These are phyloP conservation scores for Aspergillus taichungensis DNA, from an alignment of 495 filamentous ascomycete species.

Conservation along the genomic window DNA sequence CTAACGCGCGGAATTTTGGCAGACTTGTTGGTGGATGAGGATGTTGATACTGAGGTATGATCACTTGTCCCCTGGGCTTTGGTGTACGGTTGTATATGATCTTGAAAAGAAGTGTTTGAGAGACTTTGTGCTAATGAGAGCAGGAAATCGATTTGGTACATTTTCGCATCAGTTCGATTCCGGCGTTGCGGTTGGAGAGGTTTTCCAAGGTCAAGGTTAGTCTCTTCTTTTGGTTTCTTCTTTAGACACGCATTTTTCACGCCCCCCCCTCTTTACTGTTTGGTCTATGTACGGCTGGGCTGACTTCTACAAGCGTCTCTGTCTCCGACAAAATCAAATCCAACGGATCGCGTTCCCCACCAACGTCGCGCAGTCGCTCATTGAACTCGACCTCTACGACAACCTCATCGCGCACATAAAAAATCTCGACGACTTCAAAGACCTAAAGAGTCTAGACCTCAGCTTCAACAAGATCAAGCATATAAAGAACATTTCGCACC, in stretches of 20 bases:
- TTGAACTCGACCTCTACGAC: constrained; percentile 93
- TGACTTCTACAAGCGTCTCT: constrained; percentile 52
- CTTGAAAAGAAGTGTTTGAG: background rate
- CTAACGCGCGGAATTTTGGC: background rate
- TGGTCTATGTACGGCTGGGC: background rate
- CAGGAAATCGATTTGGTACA: constrained; percentile 89
- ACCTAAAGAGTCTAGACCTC: constrained; percentile 75
- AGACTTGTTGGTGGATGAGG: constrained; percentile 62
- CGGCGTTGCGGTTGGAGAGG: constrained; percentile 68
- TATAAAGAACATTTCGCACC: constrained; percentile 79
- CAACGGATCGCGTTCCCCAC: constrained; percentile 61
- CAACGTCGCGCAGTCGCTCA: constrained; percentile 51
- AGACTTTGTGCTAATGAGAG: background rate
- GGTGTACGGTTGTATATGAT: too few relatives aligned
- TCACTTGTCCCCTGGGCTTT: background rate
- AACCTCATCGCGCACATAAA: constrained; percentile 87
- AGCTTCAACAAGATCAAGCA: constrained; percentile 99
- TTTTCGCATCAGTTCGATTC: constrained; percentile 70
- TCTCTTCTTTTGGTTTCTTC: background rate
- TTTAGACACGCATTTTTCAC: background rate
- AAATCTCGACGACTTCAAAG: constrained; percentile 66
- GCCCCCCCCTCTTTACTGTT: background rate
- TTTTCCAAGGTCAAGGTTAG: constrained; percentile 65
- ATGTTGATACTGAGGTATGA: constrained; percentile 47
- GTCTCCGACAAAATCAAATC: constrained; percentile 90